These are phyloP conservation scores for Ulmus americana DNA, from an alignment of 331 rosid genomes.

Conservation along the genomic window DNA sequence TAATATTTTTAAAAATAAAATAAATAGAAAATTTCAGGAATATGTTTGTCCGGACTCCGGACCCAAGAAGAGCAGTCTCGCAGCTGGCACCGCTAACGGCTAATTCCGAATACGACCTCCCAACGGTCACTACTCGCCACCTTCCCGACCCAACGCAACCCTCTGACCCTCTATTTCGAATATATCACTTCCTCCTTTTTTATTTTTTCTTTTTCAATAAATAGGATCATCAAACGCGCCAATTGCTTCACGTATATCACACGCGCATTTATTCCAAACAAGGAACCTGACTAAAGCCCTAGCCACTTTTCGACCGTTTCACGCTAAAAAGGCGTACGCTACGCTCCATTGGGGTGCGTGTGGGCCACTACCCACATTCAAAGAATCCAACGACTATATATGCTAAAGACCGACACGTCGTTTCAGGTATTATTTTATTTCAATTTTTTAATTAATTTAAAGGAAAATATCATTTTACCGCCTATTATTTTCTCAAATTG, in stretches of 20 bases:
- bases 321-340: background rate
- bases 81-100: conserved; percentile 32
- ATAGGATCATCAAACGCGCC: too few relatives aligned
- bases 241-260: background rate
- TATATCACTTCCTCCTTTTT: background rate
- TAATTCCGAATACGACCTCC: conserved; percentile 24
- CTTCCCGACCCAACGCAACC: background rate
- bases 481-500: too few relatives aligned
- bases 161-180: background rate
- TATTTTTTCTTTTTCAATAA: background rate
- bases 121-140: conserved; percentile 30
- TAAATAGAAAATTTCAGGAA: background rate
- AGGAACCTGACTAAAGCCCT: background rate
- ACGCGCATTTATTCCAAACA: background rate
- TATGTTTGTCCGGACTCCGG: background rate
- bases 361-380: background rate
- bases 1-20: background rate
- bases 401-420: conserved; percentile 29
- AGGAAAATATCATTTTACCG: too few relatives aligned
- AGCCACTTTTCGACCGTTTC: too few relatives aligned
- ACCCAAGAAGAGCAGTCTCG: conserved; percentile 2
- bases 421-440: conserved; percentile 15
- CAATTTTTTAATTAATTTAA: background rate
- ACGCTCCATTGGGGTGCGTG: conserved; percentile 2
- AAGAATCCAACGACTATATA: conserved; percentile 50